phyloP scores from a whole-genome alignment of 2,329 filamentous ascomycete genomes.

The Penicillium rolfsii region DNA sequence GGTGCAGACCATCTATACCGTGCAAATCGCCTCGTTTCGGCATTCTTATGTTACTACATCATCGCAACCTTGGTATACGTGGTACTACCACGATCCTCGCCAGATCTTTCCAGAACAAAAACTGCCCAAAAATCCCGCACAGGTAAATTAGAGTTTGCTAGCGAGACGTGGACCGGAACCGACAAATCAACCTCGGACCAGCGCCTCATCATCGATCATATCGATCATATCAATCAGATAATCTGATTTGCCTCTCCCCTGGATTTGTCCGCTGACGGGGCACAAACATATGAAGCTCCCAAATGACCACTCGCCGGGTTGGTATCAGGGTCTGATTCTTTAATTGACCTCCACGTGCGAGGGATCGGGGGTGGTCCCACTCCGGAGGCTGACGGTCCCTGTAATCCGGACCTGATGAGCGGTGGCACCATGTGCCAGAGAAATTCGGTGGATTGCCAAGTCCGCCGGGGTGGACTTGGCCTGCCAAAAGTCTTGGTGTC shows the following conservation, averaged over 20 bases:
- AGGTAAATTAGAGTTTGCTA: conserved; percentile 1
- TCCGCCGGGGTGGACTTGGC: neutral
- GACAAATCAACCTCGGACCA: neutral
- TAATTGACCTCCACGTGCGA: neutral
- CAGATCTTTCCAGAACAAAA: neutral
- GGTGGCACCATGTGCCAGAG: neutral
- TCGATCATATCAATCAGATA: conserved; percentile 20
- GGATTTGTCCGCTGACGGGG: neutral
- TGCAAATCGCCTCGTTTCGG: neutral
- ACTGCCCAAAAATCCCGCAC: neutral
- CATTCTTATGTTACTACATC: neutral
- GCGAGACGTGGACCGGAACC: neutral
- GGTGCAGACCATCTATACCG: neutral
- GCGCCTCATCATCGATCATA: conserved; percentile 14
- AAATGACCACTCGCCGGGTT: neutral
- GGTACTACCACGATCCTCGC: neutral
- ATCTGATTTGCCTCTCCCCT: neutral
- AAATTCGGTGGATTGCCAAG: neutral
- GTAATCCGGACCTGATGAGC: neutral
- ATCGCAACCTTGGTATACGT: neutral
- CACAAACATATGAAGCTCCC: neutral
- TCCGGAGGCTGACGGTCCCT: neutral
- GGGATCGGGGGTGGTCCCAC: neutral
- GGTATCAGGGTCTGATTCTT: neutral
- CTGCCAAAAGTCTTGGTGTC: neutral